phyloP scores from a whole-genome alignment of 345 rosid species.

The Cardamine chenopodiifolia region DNA sequence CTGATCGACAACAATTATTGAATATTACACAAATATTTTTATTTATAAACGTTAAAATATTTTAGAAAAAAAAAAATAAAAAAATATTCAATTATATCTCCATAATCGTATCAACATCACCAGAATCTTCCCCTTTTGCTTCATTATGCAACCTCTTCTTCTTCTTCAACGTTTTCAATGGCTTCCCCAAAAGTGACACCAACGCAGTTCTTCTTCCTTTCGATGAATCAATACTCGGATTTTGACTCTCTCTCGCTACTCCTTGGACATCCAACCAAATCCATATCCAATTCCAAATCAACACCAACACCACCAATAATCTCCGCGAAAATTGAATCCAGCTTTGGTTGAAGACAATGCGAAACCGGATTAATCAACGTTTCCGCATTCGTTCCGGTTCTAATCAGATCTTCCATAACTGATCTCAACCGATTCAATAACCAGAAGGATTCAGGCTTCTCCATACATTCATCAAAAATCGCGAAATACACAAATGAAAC shows the following conservation, averaged over 20 bases:
- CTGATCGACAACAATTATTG: too few relatives aligned
- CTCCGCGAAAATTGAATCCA: slow-evolving; percentile 58
- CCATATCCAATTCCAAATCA: slow-evolving; percentile 55
- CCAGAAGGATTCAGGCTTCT: slow-evolving; percentile 53
- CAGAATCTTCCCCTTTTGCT: slow-evolving; percentile 35
- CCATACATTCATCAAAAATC: slow-evolving; percentile 51
- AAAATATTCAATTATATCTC: too few relatives aligned
- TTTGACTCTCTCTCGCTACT: slow-evolving; percentile 45
- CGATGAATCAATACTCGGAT: slow-evolving; percentile 52
- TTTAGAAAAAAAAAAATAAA: too few relatives aligned
- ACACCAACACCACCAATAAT: slow-evolving; percentile 50
- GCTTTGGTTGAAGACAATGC: slow-evolving; percentile 55
- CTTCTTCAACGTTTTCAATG: slow-evolving; percentile 62
- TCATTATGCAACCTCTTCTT: slow-evolving; percentile 61
- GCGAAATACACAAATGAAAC: slow-evolving; percentile 66
- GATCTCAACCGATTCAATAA: slow-evolving; percentile 58
- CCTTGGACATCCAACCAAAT: slow-evolving; percentile 45
- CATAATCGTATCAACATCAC: background rate
- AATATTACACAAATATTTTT: too few relatives aligned
- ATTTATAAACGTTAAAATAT: too few relatives aligned
- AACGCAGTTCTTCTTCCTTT: slow-evolving; percentile 47
- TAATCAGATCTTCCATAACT: slow-evolving; percentile 49
- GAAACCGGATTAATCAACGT: slow-evolving; percentile 42
- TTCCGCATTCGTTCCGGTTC: slow-evolving; percentile 29
- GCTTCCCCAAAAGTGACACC: slow-evolving; percentile 61